These are phyloP conservation scores for Mortierella sp. DNA, from an alignment of 371 early-diverging fungal genomes.

Conservation along the genomic window DNA sequence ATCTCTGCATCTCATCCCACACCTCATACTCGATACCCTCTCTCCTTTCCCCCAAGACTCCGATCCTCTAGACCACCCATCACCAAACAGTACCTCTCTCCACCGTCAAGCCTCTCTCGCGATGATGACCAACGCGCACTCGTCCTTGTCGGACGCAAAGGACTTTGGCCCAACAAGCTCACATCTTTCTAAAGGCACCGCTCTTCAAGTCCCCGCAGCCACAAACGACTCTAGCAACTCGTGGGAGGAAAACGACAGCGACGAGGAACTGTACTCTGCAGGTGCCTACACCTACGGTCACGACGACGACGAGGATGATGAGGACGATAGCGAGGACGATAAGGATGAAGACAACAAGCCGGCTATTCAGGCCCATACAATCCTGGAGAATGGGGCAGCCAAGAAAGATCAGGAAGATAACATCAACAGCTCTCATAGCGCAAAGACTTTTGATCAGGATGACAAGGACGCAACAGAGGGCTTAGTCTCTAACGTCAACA, in stretches of 20 bases:
- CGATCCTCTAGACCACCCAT: no score
- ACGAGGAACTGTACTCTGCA: constrained; percentile 39
- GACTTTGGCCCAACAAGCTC: constrained; percentile 30
- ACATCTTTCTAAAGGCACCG: constrained; percentile 6
- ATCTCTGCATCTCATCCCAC: not conserved
- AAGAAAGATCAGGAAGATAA: no score
- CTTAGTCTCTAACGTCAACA: constrained; percentile 18
- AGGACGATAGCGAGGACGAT: constrained; percentile 12
- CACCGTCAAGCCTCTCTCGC: not conserved
- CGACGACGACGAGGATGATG: constrained; percentile 17
- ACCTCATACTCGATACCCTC: not conserved
- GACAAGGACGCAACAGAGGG: no score
- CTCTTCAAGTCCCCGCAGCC: constrained; percentile 6
- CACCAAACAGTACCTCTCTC: no score
- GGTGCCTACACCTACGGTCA: constrained; percentile 39
- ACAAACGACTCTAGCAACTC: constrained; percentile 27
- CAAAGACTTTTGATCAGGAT: no score
- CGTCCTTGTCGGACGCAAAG: constrained; percentile 10
- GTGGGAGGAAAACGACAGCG: constrained; percentile 48
- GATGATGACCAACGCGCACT: constrained; percentile 41
- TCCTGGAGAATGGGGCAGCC: no score
- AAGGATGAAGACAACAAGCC: constrained; percentile 10
- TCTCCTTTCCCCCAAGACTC: no score
- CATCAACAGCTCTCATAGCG: no score
- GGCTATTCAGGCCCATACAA: no score